These are phyloP conservation scores for Pleurostoma richardsiae DNA, from an alignment of 2,329 filamentous ascomycete species.

Conservation along the genomic window DNA sequence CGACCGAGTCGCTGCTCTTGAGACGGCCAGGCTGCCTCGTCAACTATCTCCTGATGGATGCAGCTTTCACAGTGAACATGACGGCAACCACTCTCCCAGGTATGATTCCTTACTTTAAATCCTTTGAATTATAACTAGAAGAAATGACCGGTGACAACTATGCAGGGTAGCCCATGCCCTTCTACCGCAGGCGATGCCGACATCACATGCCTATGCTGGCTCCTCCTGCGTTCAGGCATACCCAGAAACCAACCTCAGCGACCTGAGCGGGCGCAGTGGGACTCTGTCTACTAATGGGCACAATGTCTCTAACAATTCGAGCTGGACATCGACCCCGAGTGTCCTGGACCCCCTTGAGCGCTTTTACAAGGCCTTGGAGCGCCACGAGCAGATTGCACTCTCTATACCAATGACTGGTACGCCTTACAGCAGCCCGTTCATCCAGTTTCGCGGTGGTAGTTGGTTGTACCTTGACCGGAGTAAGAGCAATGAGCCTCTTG, in stretches of 20 bases:
- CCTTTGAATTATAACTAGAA: too few relatives aligned
- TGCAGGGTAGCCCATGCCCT: too few relatives aligned
- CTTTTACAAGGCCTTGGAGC: conserved; percentile 5
- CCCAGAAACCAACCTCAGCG: background rate
- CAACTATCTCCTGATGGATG: too few relatives aligned
- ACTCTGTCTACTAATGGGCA: background rate
- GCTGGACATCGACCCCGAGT: background rate
- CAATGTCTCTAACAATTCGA: background rate
- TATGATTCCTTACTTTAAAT: too few relatives aligned
- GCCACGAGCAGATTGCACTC: conserved; percentile 6
- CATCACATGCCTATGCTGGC: background rate
- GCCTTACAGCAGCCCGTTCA: background rate
- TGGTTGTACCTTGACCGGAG: too few relatives aligned
- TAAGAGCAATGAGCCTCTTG: background rate
- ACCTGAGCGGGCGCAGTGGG: background rate
- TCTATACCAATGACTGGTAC: conserved; percentile 1
- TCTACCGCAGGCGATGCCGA: background rate
- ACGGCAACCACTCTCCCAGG: too few relatives aligned
- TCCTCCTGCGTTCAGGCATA: background rate
- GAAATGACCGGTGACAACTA: too few relatives aligned
- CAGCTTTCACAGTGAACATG: too few relatives aligned
- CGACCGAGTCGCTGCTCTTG: too few relatives aligned
- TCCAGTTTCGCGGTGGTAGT: background rate
- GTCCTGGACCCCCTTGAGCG: conserved; percentile 3
- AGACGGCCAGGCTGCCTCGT: too few relatives aligned